Evolutionary conservation across 192 early-diverging fungal genomes (phyloP).

Genomic region (Linnemannia exigua): DNA sequence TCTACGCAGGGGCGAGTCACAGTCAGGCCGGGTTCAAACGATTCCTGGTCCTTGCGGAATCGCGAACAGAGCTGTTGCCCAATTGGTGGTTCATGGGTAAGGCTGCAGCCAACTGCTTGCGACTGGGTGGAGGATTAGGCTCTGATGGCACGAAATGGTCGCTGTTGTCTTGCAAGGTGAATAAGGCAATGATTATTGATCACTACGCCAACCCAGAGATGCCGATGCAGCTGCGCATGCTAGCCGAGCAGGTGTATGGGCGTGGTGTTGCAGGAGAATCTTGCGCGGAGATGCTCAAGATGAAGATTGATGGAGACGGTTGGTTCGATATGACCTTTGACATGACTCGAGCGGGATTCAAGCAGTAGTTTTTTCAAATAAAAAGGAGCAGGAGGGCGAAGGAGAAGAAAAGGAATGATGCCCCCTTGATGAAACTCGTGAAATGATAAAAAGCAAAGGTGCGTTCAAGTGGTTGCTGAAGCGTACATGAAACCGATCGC

Average conservation of each 20-base stretch:
- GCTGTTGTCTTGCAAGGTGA: background rate
- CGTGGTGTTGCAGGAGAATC: conserved; percentile 21
- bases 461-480: background rate
- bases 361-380: background rate
- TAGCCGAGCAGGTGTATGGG: conserved; percentile 33
- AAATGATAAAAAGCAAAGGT: background rate
- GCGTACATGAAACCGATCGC: background rate
- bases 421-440: background rate
- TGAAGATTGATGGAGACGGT: conserved; percentile 5
- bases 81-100: conserved; percentile 13
- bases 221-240: conserved; percentile 48
- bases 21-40: background rate
- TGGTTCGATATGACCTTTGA: background rate
- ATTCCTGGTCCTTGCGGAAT: conserved; percentile 1
- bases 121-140: background rate
- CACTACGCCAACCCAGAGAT: conserved; percentile 31
- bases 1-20: background rate
- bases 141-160: conserved; percentile 13
- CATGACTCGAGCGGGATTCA: background rate
- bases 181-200: conserved; percentile 23
- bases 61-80: background rate
- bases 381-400: background rate
- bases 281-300: conserved; percentile 2
- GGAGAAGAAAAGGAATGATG: background rate
- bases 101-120: background rate